Evolutionary conservation across 2,329 filamentous ascomycete species (phyloP), one percentile per base, ranked within the genome.

Genomic region (Bipolaris zeicola): DNA sequence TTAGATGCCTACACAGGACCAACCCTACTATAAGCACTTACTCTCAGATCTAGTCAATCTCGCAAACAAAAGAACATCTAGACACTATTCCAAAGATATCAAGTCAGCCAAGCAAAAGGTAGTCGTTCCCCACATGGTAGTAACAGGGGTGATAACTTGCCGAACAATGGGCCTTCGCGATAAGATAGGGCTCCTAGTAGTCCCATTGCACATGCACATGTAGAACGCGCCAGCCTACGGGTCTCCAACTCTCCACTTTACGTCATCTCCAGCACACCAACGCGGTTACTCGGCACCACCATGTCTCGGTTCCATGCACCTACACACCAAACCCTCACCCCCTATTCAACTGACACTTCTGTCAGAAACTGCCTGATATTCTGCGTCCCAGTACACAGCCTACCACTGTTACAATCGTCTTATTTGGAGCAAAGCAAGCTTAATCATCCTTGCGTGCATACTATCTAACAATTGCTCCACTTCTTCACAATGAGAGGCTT

Each of bases 401-500:
- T 1, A 7, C n/a, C 5, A n/a, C 13, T n/a, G 6, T 14, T 26
- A 11, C n/a, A 5, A 24, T 11, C 31, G 16, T 33, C 5, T 20
- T 53, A n/a, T 10, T 18, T n/a, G 7, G 14, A 22, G 4, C 20
- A 41, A 18, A 22, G 18, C 20, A 24, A 10, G 20, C 8, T 8
- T 42, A 13, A 42, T 6, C 18, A 20, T 41, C 24, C 39, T 42
- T 42, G 39, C n/a, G 3, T 13, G n/a, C 38, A 14, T 36, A 5
- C 8, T 24, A 34, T 55, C 18, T 33, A 56, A 14, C 60, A 56
- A 45, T 58, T 54, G 11, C 41, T 31, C 36, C 57, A 53, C 38
- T 28, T 42, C 18, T 16, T 38, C 43, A 59, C 31, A 31, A 72
- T 73, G 70, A 68, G 68, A 41, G 63, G 64, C 26, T 61, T 73